Conservation (phyloP, 148 eudicot genomes). For the Hydrangea macrophylla region DNA sequence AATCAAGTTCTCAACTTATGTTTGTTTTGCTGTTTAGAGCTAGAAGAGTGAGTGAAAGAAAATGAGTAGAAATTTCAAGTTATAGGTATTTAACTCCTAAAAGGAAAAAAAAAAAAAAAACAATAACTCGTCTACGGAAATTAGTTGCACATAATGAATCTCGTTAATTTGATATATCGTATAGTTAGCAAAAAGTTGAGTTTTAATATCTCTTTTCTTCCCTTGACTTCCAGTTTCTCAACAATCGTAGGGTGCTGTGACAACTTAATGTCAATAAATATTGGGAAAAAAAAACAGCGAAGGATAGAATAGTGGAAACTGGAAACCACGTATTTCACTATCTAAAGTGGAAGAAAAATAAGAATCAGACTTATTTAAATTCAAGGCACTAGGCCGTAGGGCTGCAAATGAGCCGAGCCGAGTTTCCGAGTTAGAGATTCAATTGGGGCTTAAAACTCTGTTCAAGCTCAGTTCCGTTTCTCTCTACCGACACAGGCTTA, state of each 20-base stretch:
- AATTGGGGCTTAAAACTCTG: no score
- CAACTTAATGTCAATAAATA: background rate
- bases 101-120: no score
- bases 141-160: no score
- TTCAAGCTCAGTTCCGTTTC: no score
- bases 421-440: no score
- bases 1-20: background rate
- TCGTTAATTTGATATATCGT: no score
- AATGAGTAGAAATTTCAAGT: background rate
- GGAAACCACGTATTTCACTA: background rate
- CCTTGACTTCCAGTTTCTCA: background rate
- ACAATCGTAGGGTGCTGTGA: background rate
- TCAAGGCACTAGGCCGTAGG: background rate
- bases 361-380: background rate
- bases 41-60: slow-evolving; percentile 1
- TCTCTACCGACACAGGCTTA: no score
- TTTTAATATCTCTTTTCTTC: no score
- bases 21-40: slow-evolving; percentile 1
- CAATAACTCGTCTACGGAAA: no score
- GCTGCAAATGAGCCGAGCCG: no score
- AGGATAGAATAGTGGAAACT: background rate
- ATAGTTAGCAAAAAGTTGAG: no score
- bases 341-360: background rate
- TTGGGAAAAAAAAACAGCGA: background rate
- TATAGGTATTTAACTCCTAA: background rate